Conservation (phyloP, 805 yeast genomes). For the Saccharomycopsis sp. region DNA sequence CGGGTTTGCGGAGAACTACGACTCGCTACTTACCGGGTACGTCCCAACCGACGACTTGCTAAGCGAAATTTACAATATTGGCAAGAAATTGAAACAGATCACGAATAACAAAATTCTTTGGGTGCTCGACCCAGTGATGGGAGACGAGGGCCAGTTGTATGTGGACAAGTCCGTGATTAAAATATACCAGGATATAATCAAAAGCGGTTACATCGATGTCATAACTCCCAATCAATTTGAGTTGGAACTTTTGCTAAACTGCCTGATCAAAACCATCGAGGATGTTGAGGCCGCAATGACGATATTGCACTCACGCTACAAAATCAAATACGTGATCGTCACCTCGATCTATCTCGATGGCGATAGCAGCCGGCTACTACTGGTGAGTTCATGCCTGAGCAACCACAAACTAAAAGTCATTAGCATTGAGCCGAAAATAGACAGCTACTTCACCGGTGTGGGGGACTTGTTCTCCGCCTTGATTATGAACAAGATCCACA, state of each 20-base stretch:
- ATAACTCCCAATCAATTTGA: conserved; percentile 93
- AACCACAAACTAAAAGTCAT: conserved; percentile 3
- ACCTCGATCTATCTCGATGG: conserved; percentile 44
- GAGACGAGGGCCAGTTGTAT: conserved; percentile 66
- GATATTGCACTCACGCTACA: conserved; percentile 40
- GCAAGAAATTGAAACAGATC: conserved; percentile 32
- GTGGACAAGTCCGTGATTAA: conserved; percentile 58
- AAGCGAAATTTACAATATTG: conserved; percentile 29
- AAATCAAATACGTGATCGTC: conserved; percentile 56
- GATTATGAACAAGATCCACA: conserved; percentile 53
- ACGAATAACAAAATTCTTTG: conserved; percentile 38
- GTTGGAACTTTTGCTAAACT: conserved; percentile 60
- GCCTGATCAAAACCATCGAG: conserved; percentile 35
- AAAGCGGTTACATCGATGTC: conserved; percentile 48
- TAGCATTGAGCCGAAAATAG: conserved; percentile 41
- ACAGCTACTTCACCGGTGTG: conserved; percentile 88
- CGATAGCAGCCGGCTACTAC: conserved; percentile 16
- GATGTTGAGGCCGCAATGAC: conserved; percentile 41
- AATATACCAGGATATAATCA: conserved; percentile 42
- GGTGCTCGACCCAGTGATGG: conserved; percentile 75
- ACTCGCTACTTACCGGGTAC: conserved; percentile 62
- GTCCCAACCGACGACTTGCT: conserved; percentile 52
- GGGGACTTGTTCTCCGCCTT: conserved; percentile 88
- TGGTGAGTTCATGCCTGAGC: conserved; percentile 22
- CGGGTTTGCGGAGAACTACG: conserved; percentile 32